phyloP scores from a whole-genome alignment of 495 filamentous ascomycete genomes.

The Antarctomyces pellizariae region DNA sequence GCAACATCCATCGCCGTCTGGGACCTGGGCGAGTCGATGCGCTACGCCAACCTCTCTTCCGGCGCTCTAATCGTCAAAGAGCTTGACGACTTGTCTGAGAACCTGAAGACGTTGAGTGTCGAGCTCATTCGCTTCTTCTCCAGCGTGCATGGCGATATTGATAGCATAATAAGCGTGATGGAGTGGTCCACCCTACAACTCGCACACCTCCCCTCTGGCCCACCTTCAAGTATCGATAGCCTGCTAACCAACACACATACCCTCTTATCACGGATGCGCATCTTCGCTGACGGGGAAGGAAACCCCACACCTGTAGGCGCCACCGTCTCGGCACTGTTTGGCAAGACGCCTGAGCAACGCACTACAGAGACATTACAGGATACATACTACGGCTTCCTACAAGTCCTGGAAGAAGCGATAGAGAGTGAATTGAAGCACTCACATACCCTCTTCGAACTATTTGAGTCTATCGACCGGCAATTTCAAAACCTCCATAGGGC shows the following conservation, averaged over 20 bases:
- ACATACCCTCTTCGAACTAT: conserved; percentile 53
- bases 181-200: conserved; percentile 82
- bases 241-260: conserved; percentile 59
- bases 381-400: conserved; percentile 69
- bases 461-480: conserved; percentile 69
- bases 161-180: conserved; percentile 79
- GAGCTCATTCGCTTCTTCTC: conserved; percentile 78
- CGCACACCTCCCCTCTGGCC: conserved; percentile 20
- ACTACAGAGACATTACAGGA: conserved; percentile 59
- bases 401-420: conserved; percentile 74
- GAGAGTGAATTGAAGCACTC: conserved; percentile 57
- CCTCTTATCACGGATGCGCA: conserved; percentile 38
- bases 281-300: conserved; percentile 39
- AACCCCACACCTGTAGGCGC: conserved; percentile 41
- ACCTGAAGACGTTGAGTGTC: conserved; percentile 52
- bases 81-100: conserved; percentile 62
- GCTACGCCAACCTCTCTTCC: conserved; percentile 72
- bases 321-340: conserved; percentile 45
- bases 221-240: conserved; percentile 33
- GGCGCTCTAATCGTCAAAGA: conserved; percentile 65
- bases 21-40: conserved; percentile 74
- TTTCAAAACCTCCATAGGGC: conserved; percentile 71
- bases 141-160: conserved; percentile 77
- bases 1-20: conserved; percentile 78
- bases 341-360: conserved; percentile 52